Base-by-base conservation (phyloP, 2,329 filamentous ascomycete species). In the Clonostachys solani region DNA sequence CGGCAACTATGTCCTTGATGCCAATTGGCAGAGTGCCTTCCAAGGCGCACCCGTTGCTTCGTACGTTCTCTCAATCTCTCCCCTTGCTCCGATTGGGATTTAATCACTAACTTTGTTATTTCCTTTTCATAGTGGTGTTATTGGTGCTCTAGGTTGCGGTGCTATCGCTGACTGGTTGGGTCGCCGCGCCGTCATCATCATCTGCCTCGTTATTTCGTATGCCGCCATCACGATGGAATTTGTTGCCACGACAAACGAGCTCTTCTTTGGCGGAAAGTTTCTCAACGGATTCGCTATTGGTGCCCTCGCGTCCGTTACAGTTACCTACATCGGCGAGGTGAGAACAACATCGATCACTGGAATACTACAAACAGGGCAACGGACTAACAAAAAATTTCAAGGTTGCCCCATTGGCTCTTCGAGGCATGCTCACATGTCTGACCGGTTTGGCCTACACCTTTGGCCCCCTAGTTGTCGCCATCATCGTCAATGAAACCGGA, bases 21-120 rank as follows among this genome's bases (percentile, higher is more conserved):
- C 68, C 5, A 61, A 65, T 15, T 75, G 71, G 72, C 69, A 75
- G 52, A 62, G 60, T n/a, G 70, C 71, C 6, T 73, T 73, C 50
- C 61, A 63, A 37, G 70, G 67, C 10, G 71, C 59, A 0, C 69
- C 70, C 4, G 61, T 71, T 16, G 69, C 69, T 33, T 60, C 60
- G 60, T 61, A 45, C 54, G 58, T 54, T 7, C 5, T 23, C 15
- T 33, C 4, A 17, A n/a, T 17, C 10, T 15, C 19, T 33, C 7
- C 12, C 13, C 7, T 8, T 9, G 5, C 12, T 35, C 9, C 1
- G 23, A 1, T 29, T 29, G 8, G 23, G 3, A 29, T 10, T 29
- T 29, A 8, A 29, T 10, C 8, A 29, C 23, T 29, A 10, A 29
- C 23, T n/a, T n/a, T 29, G 23, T 29, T 4, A 29, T 29, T 29